Percentiles rank a stretch among this genome's conserved stretches.
These are phyloP conservation scores for Picea engelmannii DNA, from an alignment of 83 land plant species.

Conservation along the genomic window DNA sequence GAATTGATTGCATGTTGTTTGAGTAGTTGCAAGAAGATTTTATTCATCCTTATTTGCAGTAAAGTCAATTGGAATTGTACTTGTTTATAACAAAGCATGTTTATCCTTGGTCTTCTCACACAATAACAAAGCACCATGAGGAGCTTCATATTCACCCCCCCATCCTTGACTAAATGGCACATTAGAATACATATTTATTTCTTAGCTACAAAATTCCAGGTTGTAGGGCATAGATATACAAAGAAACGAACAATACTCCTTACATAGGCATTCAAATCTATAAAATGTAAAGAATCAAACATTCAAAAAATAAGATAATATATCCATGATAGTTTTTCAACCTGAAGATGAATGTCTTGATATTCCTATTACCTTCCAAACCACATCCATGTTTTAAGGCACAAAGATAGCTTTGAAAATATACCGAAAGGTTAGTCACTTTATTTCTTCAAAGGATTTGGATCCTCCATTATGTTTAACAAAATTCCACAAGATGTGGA, in stretches of 20 bases:
- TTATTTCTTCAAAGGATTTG: too few relatives aligned
- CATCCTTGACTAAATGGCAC: conserved; percentile 78
- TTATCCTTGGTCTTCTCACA: conserved; percentile 19
- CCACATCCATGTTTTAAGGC: too few relatives aligned
- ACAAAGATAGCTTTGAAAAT: too few relatives aligned
- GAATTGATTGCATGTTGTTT: conserved; percentile 16
- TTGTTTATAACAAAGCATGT: neutral
- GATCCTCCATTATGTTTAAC: too few relatives aligned
- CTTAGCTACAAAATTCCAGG: conserved; percentile 63
- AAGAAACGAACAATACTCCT: conserved; percentile 22
- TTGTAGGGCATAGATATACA: conserved; percentile 62
- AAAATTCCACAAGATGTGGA: too few relatives aligned
- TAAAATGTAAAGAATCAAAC: too few relatives aligned
- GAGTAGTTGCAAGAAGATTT: conserved; percentile 8
- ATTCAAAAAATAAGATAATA: too few relatives aligned
- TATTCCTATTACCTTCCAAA: too few relatives aligned
- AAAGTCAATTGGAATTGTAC: neutral
- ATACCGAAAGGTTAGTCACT: too few relatives aligned
- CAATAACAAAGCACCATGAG: conserved; percentile 26
- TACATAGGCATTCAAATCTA: too few relatives aligned
- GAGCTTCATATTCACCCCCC: conserved; percentile 67
- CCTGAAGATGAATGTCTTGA: too few relatives aligned
- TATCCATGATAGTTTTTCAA: too few relatives aligned
- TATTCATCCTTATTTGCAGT: conserved; percentile 6
- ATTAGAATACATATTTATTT: conserved; percentile 52